Evolutionary conservation across 352 stramenopile genomes (phyloP).

Genomic region (Pythium dissotocum): DNA sequence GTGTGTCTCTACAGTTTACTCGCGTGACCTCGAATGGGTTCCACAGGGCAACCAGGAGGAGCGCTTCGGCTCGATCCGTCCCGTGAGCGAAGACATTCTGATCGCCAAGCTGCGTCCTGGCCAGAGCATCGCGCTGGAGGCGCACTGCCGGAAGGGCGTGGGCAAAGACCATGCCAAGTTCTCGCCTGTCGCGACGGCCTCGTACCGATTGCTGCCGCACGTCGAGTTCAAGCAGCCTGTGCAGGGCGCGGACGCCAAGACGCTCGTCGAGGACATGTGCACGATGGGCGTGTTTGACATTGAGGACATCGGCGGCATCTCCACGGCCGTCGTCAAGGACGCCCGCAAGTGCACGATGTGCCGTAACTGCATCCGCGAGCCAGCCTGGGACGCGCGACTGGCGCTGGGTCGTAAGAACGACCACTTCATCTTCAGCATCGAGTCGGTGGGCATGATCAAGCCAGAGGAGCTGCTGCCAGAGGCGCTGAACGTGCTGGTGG

Average conservation of each 20-base stretch:
- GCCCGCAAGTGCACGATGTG: constrained; percentile 94
- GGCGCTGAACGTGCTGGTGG: constrained; percentile 73
- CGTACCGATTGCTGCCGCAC: constrained; percentile 92
- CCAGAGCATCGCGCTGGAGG: constrained; percentile 96
- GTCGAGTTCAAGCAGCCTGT: constrained; percentile 71
- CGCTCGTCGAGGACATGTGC: constrained; percentile 65
- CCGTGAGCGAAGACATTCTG: constrained; percentile 95
- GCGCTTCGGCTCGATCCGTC: constrained; percentile 80
- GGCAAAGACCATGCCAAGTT: constrained; percentile 98
- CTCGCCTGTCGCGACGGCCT: constrained; percentile 95
- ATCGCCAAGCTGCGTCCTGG: constrained; percentile 95
- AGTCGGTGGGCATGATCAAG: constrained; percentile 88
- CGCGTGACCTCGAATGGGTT: constrained; percentile 93
- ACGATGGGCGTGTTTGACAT: constrained; percentile 90
- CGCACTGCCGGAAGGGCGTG: constrained; percentile 93
- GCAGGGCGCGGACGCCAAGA: constrained; percentile 59
- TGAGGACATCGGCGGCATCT: constrained; percentile 80
- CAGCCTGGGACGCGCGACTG: constrained; percentile 86
- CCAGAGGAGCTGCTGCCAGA: constrained; percentile 78
- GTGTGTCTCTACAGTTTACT: constrained; percentile 77
- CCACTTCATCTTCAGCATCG: constrained; percentile 96
- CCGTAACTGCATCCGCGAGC: constrained; percentile 94
- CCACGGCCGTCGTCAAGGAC: constrained; percentile 83
- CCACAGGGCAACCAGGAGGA: constrained; percentile 96
- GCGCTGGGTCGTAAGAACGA: constrained; percentile 90